Conservation (phyloP, 495 filamentous ascomycete species). For the Penicillium samsonianum region DNA sequence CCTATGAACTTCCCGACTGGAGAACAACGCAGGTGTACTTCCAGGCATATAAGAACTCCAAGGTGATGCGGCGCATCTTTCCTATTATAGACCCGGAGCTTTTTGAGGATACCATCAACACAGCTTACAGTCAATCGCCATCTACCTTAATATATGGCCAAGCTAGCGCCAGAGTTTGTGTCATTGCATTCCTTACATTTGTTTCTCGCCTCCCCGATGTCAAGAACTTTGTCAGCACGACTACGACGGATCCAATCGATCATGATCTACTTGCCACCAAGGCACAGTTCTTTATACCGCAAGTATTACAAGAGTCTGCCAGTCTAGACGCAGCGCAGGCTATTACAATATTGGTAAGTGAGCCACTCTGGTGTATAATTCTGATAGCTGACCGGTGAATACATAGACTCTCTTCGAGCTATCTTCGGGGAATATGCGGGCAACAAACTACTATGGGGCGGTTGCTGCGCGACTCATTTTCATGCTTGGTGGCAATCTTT, state of each 20-base stretch:
- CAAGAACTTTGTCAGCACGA: constrained; percentile 1
- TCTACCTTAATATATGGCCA: constrained; percentile 19
- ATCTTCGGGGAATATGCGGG: constrained; percentile 47
- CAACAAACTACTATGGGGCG: constrained; percentile 43
- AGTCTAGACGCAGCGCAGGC: constrained; percentile 45
- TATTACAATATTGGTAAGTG: constrained; percentile 46
- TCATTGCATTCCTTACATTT: constrained; percentile 49
- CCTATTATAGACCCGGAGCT: constrained; percentile 43
- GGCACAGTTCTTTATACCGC: constrained; percentile 42
- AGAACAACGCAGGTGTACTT: constrained; percentile 24
- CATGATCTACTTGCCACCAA: constrained; percentile 39
- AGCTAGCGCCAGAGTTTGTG: constrained; percentile 39
- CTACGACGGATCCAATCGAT: constrained; percentile 25
- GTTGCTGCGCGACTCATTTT: constrained; percentile 48
- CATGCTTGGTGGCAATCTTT: constrained; percentile 47
- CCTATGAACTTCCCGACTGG: constrained; percentile 35
- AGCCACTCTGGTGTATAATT: not conserved
- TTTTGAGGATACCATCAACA: constrained; percentile 42
- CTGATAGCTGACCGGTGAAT: not conserved
- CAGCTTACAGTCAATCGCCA: constrained; percentile 37
- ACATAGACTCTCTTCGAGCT: constrained; percentile 46
- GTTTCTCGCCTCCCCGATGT: constrained; percentile 31
- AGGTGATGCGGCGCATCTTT: constrained; percentile 45
- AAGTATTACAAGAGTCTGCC: constrained; percentile 43
- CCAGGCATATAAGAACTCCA: constrained; percentile 25